Evolutionary conservation across 139 green algal species (phyloP).

Genomic region (Closterium sp.): DNA sequence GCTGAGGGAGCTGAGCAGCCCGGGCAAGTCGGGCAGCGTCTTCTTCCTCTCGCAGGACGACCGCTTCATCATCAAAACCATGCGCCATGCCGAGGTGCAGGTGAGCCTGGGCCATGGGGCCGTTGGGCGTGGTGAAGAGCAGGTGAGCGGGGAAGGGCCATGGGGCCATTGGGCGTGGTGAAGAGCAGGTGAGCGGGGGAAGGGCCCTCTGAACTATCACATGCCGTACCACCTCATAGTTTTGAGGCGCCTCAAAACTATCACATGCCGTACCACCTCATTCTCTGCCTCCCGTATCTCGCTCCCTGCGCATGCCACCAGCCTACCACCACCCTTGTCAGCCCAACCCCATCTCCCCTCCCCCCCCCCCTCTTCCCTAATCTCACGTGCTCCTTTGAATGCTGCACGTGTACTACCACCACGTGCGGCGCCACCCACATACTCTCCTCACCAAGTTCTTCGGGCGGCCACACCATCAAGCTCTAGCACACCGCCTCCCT

Average conservation of each 20-base stretch:
- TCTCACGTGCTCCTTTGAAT: slow-evolving; percentile 69
- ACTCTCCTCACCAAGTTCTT: slow-evolving; percentile 88
- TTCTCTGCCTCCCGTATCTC: too few relatives aligned
- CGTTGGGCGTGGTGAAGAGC: not conserved
- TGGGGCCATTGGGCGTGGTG: too few relatives aligned
- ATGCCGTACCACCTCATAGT: too few relatives aligned
- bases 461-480: slow-evolving; percentile 59
- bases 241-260: too few relatives aligned
- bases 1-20: slow-evolving; percentile 85
- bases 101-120: not conserved
- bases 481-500: not conserved
- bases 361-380: slow-evolving; percentile 23
- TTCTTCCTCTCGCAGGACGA: slow-evolving; percentile 83
- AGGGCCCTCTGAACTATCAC: too few relatives aligned
- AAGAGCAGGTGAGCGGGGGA: too few relatives aligned
- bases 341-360: not conserved
- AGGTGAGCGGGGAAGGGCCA: not conserved
- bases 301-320: too few relatives aligned
- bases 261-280: too few relatives aligned
- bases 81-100: slow-evolving; percentile 68
- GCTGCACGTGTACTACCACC: slow-evolving; percentile 74
- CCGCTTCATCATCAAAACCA: slow-evolving; percentile 75
- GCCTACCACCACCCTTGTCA: too few relatives aligned
- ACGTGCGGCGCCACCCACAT: slow-evolving; percentile 66
- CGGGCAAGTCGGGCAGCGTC: slow-evolving; percentile 81